phyloP scores from a whole-genome alignment of 1,284 basidiomycete genomes.

The Tilletia horrida region DNA sequence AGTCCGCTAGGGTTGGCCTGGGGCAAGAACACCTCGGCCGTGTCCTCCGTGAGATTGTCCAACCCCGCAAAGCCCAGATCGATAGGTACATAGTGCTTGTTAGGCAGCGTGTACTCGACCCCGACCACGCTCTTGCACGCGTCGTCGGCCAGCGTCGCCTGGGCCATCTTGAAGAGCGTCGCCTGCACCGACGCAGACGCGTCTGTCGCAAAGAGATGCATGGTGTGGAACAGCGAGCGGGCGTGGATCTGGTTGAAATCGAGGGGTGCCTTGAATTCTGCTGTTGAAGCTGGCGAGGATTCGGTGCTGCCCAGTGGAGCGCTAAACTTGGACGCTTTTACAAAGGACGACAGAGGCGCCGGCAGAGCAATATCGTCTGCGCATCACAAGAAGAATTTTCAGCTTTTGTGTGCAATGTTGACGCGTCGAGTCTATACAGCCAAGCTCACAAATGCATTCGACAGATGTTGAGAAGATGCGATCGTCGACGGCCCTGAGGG shows the following conservation, averaged over 20 bases:
- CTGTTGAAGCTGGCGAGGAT: slow-evolving; percentile 16
- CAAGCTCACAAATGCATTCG: slow-evolving; percentile 41
- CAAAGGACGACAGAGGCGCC: slow-evolving; percentile 59
- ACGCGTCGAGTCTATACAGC: too few species aligned
- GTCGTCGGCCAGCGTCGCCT: slow-evolving; percentile 60
- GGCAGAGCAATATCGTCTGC: slow-evolving; percentile 62
- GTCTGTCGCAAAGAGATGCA: slow-evolving; percentile 79
- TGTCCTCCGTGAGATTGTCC: slow-evolving; percentile 42
- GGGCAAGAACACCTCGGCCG: slow-evolving; percentile 48
- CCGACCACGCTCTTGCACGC: slow-evolving; percentile 66
- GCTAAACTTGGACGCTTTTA: slow-evolving; percentile 55
- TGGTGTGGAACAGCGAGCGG: slow-evolving; percentile 66
- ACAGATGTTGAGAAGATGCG: slow-evolving; percentile 52
- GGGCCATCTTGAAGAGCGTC: slow-evolving; percentile 83
- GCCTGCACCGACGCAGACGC: slow-evolving; percentile 91
- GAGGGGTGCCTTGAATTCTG: slow-evolving; percentile 34
- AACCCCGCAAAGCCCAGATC: slow-evolving; percentile 43
- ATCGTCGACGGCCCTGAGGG: slow-evolving; percentile 59
- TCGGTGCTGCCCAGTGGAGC: background rate
- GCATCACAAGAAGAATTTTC: slow-evolving; percentile 21
- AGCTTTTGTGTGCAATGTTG: too few species aligned
- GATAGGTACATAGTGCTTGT: slow-evolving; percentile 61
- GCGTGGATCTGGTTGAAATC: slow-evolving; percentile 57
- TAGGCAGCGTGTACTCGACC: slow-evolving; percentile 77
- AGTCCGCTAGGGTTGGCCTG: slow-evolving; percentile 44